A percentile compares a stretch with the other conserved stretches of the same genome.
Conservation (phyloP, 208 protist species). For the Leishmania gerbilli region DNA sequence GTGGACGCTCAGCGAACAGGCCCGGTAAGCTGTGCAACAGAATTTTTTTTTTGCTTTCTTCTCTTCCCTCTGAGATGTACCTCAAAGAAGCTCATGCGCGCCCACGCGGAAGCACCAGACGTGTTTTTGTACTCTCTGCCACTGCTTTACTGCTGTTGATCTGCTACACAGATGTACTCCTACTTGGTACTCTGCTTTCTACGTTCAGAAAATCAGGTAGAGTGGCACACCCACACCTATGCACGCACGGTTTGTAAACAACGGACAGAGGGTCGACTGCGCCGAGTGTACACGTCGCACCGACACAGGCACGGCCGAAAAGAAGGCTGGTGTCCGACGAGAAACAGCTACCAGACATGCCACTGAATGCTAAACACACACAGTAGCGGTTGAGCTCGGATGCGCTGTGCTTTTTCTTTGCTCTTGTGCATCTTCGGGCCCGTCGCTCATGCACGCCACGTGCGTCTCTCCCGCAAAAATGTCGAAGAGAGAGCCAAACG, state of each 20-base stretch:
- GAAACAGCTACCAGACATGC: too few relatives aligned
- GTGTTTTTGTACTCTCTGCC: not conserved
- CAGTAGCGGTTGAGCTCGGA: too few relatives aligned
- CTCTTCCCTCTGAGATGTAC: not conserved
- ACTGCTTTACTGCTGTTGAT: constrained; percentile 11
- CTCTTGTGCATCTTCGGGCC: too few relatives aligned
- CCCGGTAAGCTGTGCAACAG: not conserved
- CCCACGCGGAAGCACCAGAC: not conserved
- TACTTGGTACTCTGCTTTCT: not conserved
- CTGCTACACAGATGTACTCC: not conserved
- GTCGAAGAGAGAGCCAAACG: too few relatives aligned
- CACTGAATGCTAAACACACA: too few relatives aligned
- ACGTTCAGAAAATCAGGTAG: not conserved
- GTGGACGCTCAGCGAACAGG: constrained; percentile 23
- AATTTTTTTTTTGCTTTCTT: constrained; percentile 1
- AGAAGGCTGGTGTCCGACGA: too few relatives aligned
- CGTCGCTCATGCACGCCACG: not conserved
- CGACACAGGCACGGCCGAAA: too few relatives aligned
- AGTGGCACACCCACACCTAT: not conserved
- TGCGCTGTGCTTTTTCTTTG: too few relatives aligned
- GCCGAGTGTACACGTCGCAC: too few relatives aligned
- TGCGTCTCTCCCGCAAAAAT: not conserved
- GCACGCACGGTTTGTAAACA: too few relatives aligned
- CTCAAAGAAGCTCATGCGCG: not conserved
- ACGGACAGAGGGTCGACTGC: too few relatives aligned